A percentile compares a stretch with the other conserved stretches of the same genome.
phyloP scores from a whole-genome alignment of 192 early-diverging fungal genomes.

The Coemansia biformis region DNA sequence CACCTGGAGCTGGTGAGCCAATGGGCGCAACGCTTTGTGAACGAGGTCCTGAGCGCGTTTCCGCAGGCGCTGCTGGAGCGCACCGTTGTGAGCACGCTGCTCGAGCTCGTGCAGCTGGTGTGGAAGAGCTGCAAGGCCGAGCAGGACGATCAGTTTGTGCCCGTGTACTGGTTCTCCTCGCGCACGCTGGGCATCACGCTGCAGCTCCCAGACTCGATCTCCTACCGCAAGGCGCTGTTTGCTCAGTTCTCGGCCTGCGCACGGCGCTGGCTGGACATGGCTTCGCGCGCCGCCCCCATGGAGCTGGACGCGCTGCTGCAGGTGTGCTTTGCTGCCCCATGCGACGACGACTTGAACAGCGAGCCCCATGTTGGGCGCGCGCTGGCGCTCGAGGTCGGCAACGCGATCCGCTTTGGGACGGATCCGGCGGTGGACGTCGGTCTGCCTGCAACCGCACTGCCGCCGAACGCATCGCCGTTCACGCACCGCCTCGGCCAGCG shows the following conservation, averaged over 20 bases:
- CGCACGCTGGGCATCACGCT: conserved; percentile 57
- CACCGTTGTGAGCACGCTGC: conserved; percentile 57
- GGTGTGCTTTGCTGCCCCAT: conserved; percentile 62
- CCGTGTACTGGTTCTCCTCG: conserved; percentile 66
- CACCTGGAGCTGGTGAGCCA: conserved; percentile 65
- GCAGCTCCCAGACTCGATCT: conserved; percentile 65
- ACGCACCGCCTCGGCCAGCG: conserved; percentile 31
- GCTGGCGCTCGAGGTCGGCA: conserved; percentile 61
- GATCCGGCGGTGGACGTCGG: background rate
- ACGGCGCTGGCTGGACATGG: conserved; percentile 61
- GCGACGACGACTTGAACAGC: conserved; percentile 53
- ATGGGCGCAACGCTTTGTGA: conserved; percentile 59
- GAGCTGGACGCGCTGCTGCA: conserved; percentile 66
- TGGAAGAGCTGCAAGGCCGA: conserved; percentile 76
- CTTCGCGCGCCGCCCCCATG: conserved; percentile 59
- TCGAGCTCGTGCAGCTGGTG: conserved; percentile 78
- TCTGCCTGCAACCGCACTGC: conserved; percentile 3
- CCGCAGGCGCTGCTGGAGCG: conserved; percentile 79
- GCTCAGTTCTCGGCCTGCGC: conserved; percentile 56
- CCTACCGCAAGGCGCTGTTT: conserved; percentile 65
- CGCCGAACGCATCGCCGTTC: conserved; percentile 41
- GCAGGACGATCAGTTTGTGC: conserved; percentile 72
- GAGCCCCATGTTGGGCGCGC: conserved; percentile 66
- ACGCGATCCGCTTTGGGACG: conserved; percentile 18
- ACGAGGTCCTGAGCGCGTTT: conserved; percentile 56